Evolutionary conservation across 1,284 basidiomycete genomes (phyloP).

Genomic region (Pseudozyma thailandica): DNA sequence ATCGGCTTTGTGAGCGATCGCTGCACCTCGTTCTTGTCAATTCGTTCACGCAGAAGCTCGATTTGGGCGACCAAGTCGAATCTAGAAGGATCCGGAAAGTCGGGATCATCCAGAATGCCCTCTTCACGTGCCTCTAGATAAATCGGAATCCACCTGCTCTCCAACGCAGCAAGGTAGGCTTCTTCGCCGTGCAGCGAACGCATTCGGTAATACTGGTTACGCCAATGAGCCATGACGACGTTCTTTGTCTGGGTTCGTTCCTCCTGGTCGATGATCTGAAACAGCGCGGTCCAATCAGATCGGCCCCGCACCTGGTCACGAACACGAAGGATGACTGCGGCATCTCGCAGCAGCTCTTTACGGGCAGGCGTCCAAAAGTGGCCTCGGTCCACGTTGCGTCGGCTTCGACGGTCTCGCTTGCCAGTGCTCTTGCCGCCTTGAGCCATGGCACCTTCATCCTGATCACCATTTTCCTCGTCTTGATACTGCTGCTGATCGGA

Average conservation of each 20-base stretch:
- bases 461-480: neutral
- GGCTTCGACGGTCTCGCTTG: constrained; percentile 21
- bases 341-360: constrained; percentile 86
- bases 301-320: constrained; percentile 75
- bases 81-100: constrained; percentile 76
- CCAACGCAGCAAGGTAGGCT: constrained; percentile 80
- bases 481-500: constrained; percentile 2
- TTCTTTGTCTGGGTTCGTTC: constrained; percentile 74
- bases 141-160: constrained; percentile 81
- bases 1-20: constrained; percentile 39
- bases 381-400: constrained; percentile 16
- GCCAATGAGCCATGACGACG: constrained; percentile 71
- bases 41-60: constrained; percentile 79
- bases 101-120: constrained; percentile 76
- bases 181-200: constrained; percentile 76
- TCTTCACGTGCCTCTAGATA: constrained; percentile 80
- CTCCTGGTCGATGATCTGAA: constrained; percentile 72
- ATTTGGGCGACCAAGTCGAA: constrained; percentile 80
- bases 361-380: constrained; percentile 79
- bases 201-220: constrained; percentile 73
- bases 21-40: constrained; percentile 78
- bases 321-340: constrained; percentile 81
- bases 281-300: constrained; percentile 77
- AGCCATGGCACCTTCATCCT: neutral
- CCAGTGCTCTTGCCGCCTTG: neutral